phyloP scores from a whole-genome alignment of 176 grass and related monocot genomes.

The Oryza rufipogon region DNA sequence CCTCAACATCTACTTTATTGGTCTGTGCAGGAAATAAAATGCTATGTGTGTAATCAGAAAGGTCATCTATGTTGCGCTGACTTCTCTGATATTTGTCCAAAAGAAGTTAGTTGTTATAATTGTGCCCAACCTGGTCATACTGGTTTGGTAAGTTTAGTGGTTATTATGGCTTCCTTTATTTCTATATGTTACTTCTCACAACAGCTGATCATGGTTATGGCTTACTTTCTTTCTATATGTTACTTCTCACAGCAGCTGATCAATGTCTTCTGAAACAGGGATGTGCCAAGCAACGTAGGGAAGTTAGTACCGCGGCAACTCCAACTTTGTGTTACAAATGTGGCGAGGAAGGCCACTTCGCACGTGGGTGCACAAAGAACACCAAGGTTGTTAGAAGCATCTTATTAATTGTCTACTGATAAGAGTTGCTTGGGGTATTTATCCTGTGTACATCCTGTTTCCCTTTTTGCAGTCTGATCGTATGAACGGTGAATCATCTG shows the following conservation, averaged over 20 bases:
- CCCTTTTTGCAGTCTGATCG: conserved; percentile 47
- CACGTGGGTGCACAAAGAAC: conserved; percentile 73
- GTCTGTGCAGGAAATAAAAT: conserved; percentile 81
- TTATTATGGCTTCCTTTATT: neutral
- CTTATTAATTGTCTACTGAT: neutral
- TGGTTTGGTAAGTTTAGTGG: conserved; percentile 69
- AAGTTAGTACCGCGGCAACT: conserved; percentile 40
- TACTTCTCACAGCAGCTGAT: conserved; percentile 25
- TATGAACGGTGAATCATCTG: conserved; percentile 44
- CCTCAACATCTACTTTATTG: conserved; percentile 31
- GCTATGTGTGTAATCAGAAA: conserved; percentile 82
- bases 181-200: conserved; percentile 30
- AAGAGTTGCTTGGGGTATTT: conserved; percentile 18
- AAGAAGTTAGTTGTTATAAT: conserved; percentile 84
- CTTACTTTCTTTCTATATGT: conserved; percentile 16
- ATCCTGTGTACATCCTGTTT: neutral
- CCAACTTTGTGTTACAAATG: conserved; percentile 66
- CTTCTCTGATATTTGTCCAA: conserved; percentile 56
- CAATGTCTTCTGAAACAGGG: conserved; percentile 62
- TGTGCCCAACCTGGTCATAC: conserved; percentile 87
- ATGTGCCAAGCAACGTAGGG: conserved; percentile 81
- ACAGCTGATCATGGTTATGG: neutral
- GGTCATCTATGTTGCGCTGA: conserved; percentile 90
- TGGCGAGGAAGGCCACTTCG: conserved; percentile 78
- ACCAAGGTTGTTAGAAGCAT: conserved; percentile 54